Evolutionary conservation across 2,329 filamentous ascomycete genomes (phyloP).

Genomic region (Chalara sp.): DNA sequence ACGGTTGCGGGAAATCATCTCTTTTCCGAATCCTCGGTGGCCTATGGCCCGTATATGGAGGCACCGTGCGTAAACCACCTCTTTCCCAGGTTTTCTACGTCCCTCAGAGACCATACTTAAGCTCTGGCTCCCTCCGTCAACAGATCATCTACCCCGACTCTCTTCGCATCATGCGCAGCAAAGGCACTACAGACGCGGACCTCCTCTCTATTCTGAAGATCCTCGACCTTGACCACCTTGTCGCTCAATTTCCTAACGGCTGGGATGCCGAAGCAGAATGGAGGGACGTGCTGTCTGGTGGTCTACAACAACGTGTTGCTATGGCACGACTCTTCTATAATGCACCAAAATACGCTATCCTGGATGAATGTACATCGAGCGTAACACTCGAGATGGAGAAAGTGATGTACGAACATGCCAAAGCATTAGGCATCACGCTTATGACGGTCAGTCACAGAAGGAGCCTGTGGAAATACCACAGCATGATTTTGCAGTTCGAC

Average conservation of each 20-base stretch:
- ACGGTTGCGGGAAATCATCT: slow-evolving; percentile 94
- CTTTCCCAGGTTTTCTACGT: slow-evolving; percentile 97
- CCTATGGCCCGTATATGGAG: slow-evolving; percentile 95
- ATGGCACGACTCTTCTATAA: slow-evolving; percentile 97
- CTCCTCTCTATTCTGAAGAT: slow-evolving; percentile 69
- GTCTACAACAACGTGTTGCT: slow-evolving; percentile 90
- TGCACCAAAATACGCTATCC: slow-evolving; percentile 82
- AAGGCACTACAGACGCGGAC: slow-evolving; percentile 75
- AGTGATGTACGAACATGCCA: slow-evolving; percentile 95
- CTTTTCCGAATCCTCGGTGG: slow-evolving; percentile 95
- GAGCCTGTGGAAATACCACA: slow-evolving; percentile 95
- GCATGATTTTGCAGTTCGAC: slow-evolving; percentile 91
- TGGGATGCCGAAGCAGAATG: slow-evolving; percentile 96
- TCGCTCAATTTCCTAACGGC: slow-evolving; percentile 67
- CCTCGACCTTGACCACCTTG: slow-evolving; percentile 76
- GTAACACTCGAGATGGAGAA: slow-evolving; percentile 95
- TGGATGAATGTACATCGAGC: slow-evolving; percentile 92
- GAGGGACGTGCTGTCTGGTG: slow-evolving; percentile 88
- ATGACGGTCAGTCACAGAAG: slow-evolving; percentile 94
- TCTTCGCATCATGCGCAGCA: slow-evolving; percentile 77
- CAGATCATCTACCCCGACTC: slow-evolving; percentile 96
- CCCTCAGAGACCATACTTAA: slow-evolving; percentile 89
- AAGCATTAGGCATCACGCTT: slow-evolving; percentile 82
- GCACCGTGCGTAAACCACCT: slow-evolving; percentile 83
- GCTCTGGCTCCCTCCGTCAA: slow-evolving; percentile 83